Evolutionary conservation across 176 grass and related monocot genomes (phyloP).

Genomic region (Dendrocalamus sinicus): DNA sequence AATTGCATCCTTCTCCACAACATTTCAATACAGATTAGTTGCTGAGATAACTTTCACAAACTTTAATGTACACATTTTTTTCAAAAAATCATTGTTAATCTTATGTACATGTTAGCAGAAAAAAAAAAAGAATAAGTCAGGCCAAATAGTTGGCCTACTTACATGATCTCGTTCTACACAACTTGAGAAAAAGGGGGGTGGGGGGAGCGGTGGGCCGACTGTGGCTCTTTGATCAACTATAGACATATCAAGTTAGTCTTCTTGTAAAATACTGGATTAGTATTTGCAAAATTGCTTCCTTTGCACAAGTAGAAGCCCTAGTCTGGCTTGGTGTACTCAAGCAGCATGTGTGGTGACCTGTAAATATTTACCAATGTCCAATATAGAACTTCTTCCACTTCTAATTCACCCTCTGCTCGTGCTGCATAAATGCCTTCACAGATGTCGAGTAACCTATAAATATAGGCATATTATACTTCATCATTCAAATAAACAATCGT

Average conservation of each 20-base stretch:
- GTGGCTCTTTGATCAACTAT: not conserved
- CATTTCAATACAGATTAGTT: not conserved
- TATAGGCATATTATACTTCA: constrained; percentile 16
- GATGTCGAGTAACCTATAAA: constrained; percentile 83
- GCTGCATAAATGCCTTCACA: constrained; percentile 98
- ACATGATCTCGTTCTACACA: constrained; percentile 2
- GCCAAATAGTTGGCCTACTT: constrained; percentile 21
- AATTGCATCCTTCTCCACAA: not conserved
- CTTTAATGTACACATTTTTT: not conserved
- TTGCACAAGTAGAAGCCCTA: constrained; percentile 17
- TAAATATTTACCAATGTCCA: constrained; percentile 95
- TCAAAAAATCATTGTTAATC: not conserved
- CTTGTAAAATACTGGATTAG: constrained; percentile 21
- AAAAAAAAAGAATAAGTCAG: not conserved
- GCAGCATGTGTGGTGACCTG: constrained; percentile 91
- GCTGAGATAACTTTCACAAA: not conserved
- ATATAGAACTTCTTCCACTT: constrained; percentile 97
- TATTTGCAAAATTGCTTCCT: not conserved
- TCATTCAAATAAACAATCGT: not conserved
- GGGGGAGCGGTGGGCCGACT: too few relatives aligned
- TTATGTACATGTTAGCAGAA: constrained; percentile 41
- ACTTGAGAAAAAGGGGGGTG: not conserved
- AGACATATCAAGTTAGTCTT: constrained; percentile 30
- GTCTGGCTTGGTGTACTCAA: constrained; percentile 86
- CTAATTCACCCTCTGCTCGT: constrained; percentile 87